A percentile compares a stretch with the other conserved stretches of the same genome.
Conservation (phyloP, 441 rosid species). For the Pelargonium australe region DNA sequence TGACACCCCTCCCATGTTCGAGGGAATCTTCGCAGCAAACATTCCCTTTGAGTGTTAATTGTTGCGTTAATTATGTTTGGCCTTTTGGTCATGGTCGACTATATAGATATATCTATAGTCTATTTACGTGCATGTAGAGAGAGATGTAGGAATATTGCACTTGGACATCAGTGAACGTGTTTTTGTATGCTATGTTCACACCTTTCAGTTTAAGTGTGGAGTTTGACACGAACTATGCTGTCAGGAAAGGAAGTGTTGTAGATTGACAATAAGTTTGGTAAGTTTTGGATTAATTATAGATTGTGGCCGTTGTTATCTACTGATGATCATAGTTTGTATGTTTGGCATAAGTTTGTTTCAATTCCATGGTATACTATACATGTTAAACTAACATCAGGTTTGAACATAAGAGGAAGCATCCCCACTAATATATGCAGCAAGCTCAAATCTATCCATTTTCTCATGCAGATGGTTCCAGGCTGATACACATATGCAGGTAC, state of each 20-base stretch:
- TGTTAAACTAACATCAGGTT: too few relatives aligned
- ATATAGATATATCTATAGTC: background rate
- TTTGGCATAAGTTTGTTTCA: too few relatives aligned
- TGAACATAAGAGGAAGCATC: too few relatives aligned
- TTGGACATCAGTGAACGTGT: conserved; percentile 5
- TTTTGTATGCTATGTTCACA: background rate
- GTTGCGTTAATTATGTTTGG: background rate
- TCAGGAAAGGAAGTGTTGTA: background rate
- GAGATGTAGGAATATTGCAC: background rate
- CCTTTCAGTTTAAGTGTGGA: background rate
- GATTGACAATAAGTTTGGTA: background rate
- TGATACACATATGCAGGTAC: too few relatives aligned
- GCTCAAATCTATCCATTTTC: too few relatives aligned
- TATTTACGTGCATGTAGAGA: background rate
- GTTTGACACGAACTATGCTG: background rate
- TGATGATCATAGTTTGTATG: background rate
- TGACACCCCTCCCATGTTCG: conserved; percentile 4
- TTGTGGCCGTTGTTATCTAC: background rate
- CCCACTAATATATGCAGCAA: too few relatives aligned
- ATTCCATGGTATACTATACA: too few relatives aligned
- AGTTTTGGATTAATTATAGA: background rate
- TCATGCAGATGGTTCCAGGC: too few relatives aligned
- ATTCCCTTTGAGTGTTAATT: background rate
- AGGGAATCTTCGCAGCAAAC: conserved; percentile 1
- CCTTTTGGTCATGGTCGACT: background rate